Evolutionary conservation across 108 stramenopile genomes (phyloP).

Genomic region (Cylindrotheca closterium): DNA sequence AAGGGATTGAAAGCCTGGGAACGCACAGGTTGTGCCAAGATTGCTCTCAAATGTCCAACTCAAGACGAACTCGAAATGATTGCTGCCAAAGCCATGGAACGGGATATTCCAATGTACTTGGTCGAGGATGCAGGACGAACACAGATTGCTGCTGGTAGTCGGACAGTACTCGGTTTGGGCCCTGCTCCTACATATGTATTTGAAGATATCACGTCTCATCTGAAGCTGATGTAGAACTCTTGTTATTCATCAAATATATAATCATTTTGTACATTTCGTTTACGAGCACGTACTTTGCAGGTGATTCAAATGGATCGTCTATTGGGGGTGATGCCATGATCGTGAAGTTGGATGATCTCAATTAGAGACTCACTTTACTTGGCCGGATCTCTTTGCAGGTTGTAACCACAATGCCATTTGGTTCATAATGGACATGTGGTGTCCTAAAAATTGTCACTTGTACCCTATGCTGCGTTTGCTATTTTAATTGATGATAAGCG

Average conservation of each 20-base stretch:
- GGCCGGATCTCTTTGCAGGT: too few species aligned
- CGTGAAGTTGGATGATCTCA: too few species aligned
- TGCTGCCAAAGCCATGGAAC: conserved; percentile 51
- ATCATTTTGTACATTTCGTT: not conserved
- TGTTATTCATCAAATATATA: not conserved
- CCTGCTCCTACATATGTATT: conserved; percentile 83
- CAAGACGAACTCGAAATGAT: conserved; percentile 81
- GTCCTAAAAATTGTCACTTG: too few species aligned
- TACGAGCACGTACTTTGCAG: too few species aligned
- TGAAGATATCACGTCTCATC: conserved; percentile 81
- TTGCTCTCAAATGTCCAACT: conserved; percentile 84
- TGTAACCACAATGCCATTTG: too few species aligned
- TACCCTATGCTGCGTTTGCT: too few species aligned
- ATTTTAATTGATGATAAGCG: too few species aligned
- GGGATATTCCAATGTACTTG: conserved; percentile 78
- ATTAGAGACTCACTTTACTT: too few species aligned
- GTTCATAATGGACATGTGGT: too few species aligned
- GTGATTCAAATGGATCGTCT: too few species aligned
- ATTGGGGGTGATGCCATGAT: too few species aligned
- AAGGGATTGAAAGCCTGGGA: conserved; percentile 79
- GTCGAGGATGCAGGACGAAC: conserved; percentile 93
- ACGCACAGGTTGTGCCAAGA: conserved; percentile 88
- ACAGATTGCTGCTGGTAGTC: conserved; percentile 91
- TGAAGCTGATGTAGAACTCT: conserved; percentile 80
- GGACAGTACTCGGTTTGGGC: conserved; percentile 88